Conservation (phyloP, 2,329 filamentous ascomycete species). For the Colletotrichum neosansevieriae region DNA sequence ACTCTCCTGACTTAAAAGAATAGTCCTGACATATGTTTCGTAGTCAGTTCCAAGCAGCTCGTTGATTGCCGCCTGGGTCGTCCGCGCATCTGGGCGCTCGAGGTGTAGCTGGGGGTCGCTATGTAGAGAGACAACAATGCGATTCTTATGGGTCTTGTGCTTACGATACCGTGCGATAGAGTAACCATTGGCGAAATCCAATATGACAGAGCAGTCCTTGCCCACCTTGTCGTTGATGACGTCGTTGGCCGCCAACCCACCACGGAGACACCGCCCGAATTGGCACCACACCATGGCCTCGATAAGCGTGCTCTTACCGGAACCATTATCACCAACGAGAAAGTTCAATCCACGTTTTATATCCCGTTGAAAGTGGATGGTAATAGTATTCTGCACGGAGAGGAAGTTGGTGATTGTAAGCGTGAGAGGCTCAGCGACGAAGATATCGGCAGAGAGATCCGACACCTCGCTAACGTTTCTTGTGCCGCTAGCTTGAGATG, state of each 20-base stretch:
- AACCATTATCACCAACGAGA: background rate
- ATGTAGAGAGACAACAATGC: background rate
- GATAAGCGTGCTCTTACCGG: background rate
- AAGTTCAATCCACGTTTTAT: background rate
- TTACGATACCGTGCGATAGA: background rate
- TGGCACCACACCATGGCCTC: background rate
- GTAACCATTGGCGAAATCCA: background rate
- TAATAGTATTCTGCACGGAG: background rate
- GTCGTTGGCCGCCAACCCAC: background rate
- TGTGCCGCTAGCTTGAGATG: background rate
- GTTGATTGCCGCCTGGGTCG: background rate
- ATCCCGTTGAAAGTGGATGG: background rate
- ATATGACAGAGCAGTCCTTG: background rate
- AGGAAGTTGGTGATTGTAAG: slow-evolving; percentile 1
- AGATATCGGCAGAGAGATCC: background rate
- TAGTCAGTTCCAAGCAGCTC: background rate
- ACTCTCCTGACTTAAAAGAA: background rate
- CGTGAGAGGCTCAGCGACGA: background rate
- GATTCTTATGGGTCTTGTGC: background rate
- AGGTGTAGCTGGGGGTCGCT: background rate
- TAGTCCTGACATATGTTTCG: background rate
- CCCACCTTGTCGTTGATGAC: background rate
- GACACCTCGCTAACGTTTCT: background rate
- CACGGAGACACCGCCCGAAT: background rate
- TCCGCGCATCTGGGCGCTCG: background rate